phyloP scores from a whole-genome alignment of 306 rosid species.

The Vigna trinervia region DNA sequence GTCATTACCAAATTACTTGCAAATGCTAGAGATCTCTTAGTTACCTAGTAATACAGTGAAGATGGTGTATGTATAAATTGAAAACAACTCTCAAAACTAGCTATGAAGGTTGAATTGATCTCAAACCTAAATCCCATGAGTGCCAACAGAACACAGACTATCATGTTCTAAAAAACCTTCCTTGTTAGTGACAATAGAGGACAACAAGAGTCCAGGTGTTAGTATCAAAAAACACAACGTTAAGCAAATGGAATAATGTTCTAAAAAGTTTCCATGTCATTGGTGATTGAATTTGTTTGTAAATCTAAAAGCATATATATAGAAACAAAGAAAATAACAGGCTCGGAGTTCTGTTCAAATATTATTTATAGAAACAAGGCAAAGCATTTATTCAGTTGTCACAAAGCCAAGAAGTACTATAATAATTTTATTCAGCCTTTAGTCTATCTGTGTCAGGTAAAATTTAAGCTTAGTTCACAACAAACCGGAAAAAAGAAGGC shows the following conservation, averaged over 20 bases:
- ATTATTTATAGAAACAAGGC: constrained; percentile 23
- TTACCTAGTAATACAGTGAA: too few relatives aligned
- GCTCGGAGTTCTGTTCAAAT: background rate
- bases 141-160: too few relatives aligned
- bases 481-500: constrained; percentile 33
- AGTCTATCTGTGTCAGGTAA: constrained; percentile 36
- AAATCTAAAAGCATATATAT: constrained; percentile 9
- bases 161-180: too few relatives aligned
- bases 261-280: background rate
- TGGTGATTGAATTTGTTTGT: background rate
- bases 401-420: constrained; percentile 25
- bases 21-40: too few relatives aligned
- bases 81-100: too few relatives aligned
- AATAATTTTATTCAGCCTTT: constrained; percentile 42
- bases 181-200: background rate
- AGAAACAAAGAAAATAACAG: background rate
- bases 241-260: constrained; percentile 2
- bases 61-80: too few relatives aligned
- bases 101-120: too few relatives aligned
- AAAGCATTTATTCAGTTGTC: constrained; percentile 40
- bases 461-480: constrained; percentile 33
- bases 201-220: background rate
- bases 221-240: background rate
- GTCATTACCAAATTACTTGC: too few relatives aligned
- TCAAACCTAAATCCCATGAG: too few relatives aligned